These are phyloP conservation scores for Myochromella boudieri DNA, from an alignment of 768 basidiomycete genomes.

Conservation along the genomic window DNA sequence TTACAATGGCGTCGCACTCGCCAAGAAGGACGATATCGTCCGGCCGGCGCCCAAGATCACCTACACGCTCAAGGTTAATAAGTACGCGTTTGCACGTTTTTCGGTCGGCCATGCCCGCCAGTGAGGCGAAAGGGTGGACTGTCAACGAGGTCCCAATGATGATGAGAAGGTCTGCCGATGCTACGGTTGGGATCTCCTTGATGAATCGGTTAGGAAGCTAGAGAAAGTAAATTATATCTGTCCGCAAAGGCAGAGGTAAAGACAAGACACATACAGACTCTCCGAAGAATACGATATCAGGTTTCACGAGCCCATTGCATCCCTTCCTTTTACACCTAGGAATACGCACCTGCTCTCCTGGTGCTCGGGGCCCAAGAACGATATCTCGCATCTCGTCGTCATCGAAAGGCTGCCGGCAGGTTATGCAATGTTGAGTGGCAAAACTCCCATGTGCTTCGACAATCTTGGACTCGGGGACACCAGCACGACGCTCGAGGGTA, in stretches of 20 bases:
- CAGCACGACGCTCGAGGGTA: constrained; percentile 84
- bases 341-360: constrained; percentile 48
- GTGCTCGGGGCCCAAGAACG: constrained; percentile 6
- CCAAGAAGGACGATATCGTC: constrained; percentile 68
- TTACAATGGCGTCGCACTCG: constrained; percentile 69
- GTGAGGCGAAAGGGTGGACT: constrained; percentile 84
- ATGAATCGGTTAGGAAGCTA: constrained; percentile 79
- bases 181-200: constrained; percentile 48
- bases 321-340: constrained; percentile 53
- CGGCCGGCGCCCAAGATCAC: constrained; percentile 51
- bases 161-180: constrained; percentile 80
- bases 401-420: constrained; percentile 61
- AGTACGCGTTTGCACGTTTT: constrained; percentile 74
- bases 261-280: constrained; percentile 53
- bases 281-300: constrained; percentile 96
- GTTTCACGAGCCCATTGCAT: constrained; percentile 81
- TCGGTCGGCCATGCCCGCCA: constrained; percentile 54
- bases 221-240: not conserved
- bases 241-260: not conserved
- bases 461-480: constrained; percentile 70
- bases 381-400: constrained; percentile 61
- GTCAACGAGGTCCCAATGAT: constrained; percentile 90
- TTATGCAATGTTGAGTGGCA: constrained; percentile 80
- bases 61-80: constrained; percentile 84
- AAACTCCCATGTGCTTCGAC: constrained; percentile 98